Base-by-base conservation (phyloP, 2,329 filamentous ascomycete species). In the Neodidymelliopsis sp. region DNA sequence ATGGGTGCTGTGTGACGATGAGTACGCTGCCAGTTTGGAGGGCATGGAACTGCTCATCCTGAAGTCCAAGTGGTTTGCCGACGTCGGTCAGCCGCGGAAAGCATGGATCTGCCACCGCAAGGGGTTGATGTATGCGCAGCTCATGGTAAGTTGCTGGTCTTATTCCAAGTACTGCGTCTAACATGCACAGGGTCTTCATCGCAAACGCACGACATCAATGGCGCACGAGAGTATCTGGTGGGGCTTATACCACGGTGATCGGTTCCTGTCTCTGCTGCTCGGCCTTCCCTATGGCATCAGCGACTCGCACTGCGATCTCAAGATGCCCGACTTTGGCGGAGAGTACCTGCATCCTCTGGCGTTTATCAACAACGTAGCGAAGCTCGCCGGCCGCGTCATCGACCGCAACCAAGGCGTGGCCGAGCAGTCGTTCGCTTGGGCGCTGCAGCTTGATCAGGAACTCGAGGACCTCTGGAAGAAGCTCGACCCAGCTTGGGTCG, bases 1-100 rank as follows among this genome's bases (percentile, higher is more conserved):
- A 12, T 72, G 80, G 54, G 75, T 84, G 12, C 63, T 79, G 10
- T 71, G 73, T 10, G 77, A 81, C 42, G 79, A 82, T 43, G 76
- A 81, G 36, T 77, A 77, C 46, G 74, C 75, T 11, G 76, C 77
- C 8, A 81, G 75, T 1, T 56, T 83, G 0, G 77, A 83, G 38
- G 79, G 78, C 3, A 73, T 85, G 46, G 81, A 84, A 60, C 79
- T 77, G 38, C 72, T 81, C 30, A 68, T 79, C 37, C 62, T 85
- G 10, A 72, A 78, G 29, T 72, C 75, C 10, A 84, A 83, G 58
- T 76, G 80, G 53, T 79, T 81, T 53, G 69, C 81, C 40, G 80
- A 83, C 47, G 77, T 81, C 52, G 83, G 82, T 2, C 77, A 79
- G 30, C 81, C 83, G 9, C 77, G 80, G 25, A 75, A 78, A 53